Evolutionary conservation across 176 grass and related monocot genomes (phyloP).

Genomic region (Leersia perrieri): DNA sequence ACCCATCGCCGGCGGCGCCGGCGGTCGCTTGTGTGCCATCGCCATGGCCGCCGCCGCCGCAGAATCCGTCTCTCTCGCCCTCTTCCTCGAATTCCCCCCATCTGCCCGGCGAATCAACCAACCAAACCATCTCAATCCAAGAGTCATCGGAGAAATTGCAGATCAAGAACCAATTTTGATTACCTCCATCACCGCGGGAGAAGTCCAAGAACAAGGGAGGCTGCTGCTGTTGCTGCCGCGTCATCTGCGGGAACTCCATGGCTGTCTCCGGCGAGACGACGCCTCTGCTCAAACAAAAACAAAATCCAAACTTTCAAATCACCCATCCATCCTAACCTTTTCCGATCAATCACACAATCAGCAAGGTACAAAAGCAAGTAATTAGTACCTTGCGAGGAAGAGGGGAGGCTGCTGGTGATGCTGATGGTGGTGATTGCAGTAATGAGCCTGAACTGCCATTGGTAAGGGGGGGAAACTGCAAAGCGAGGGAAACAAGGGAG

Average conservation of each 20-base stretch:
- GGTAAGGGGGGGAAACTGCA: background rate
- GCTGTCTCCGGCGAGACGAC: conserved; percentile 20
- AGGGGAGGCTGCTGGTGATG: background rate
- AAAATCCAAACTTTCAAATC: conserved; percentile 21
- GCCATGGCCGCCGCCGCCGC: conserved; percentile 4
- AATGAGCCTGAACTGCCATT: conserved; percentile 45
- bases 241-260: background rate
- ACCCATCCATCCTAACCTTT: conserved; percentile 20
- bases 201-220: conserved; percentile 35
- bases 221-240: background rate
- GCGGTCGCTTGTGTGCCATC: conserved; percentile 32
- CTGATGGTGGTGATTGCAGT: background rate
- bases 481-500: background rate
- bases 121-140: background rate
- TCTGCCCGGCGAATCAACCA: background rate
- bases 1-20: conserved; percentile 38
- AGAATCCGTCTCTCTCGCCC: conserved; percentile 38
- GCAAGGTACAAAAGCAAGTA: background rate
- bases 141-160: background rate
- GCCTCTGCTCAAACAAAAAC: conserved; percentile 28
- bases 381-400: conserved; percentile 29
- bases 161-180: background rate
- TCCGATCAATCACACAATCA: background rate
- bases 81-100: conserved; percentile 38
- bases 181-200: conserved; percentile 26